These are phyloP conservation scores for Neofusicoccum ribis DNA, from an alignment of 2,329 filamentous ascomycete species.

Conservation along the genomic window DNA sequence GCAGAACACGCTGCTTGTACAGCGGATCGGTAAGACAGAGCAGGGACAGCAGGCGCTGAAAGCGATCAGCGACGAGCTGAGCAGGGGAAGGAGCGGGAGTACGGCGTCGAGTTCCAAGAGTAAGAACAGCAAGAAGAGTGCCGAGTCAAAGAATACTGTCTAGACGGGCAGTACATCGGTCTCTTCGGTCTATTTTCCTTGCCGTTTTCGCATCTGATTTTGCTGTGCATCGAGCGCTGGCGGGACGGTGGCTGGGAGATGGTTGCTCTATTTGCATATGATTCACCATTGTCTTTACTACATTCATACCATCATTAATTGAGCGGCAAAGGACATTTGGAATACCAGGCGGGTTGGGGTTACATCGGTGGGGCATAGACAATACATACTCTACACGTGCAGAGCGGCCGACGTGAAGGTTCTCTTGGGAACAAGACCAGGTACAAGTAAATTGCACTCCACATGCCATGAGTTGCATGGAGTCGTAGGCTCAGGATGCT, in stretches of 20 bases:
- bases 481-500: not conserved
- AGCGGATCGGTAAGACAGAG: constrained; percentile 44
- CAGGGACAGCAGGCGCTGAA: constrained; percentile 35
- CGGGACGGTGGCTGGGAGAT: not conserved
- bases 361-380: constrained; percentile 2
- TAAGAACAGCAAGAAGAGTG: constrained; percentile 7
- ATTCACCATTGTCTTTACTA: not conserved
- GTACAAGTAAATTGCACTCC: not conserved
- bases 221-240: not conserved
- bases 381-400: not conserved
- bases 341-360: not conserved
- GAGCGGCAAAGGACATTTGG: not conserved
- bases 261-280: not conserved
- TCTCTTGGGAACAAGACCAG: too few relatives aligned
- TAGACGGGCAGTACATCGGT: not conserved
- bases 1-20: constrained; percentile 57
- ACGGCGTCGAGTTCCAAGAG: constrained; percentile 14
- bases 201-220: not conserved
- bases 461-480: not conserved
- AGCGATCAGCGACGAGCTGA: constrained; percentile 33
- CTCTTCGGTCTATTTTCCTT: not conserved
- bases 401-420: not conserved
- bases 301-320: constrained; percentile 9
- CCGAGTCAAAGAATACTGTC: not conserved
- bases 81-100: constrained; percentile 25